Evolutionary conservation across 1,284 basidiomycete genomes (phyloP), one percentile per base, ranked within the genome.

Genomic region (Ganoderma boninense): DNA sequence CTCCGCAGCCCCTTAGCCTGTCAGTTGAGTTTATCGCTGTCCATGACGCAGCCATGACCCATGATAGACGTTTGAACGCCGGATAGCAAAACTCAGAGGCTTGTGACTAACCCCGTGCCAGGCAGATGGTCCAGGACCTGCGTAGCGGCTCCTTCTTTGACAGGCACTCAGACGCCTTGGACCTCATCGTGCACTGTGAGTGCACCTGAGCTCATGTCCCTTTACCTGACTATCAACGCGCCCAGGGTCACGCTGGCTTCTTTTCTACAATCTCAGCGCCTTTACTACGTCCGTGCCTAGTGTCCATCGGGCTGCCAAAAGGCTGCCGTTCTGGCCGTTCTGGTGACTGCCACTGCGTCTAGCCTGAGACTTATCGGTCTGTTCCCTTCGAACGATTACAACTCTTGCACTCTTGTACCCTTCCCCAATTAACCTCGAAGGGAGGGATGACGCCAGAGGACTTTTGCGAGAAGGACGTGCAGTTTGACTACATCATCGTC

Each of bases 401-500:
- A 38, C 38, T 8, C 38, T 38, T 38, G 38, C 38, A 10, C 38
- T 10, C 38, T 7, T 38, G 38, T 38, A 10, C 38, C 38, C 10
- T 35, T 16, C 11, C 18, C 35, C 20, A 16, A 57, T 57, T 18
- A 2, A 7, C 56, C 35, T n/a, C 42, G 14, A 32, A 2, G 6
- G 3, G 6, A 38, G 3, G 38, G 8, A 69, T 64, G 40, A 64
- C 66, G 13, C 26, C 77, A 18, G 71, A 76, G 20, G 46, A 73
- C 20, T 74, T 79, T 62, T 52, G 72, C 3, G 68, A 68, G 52
- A 67, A 72, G 18, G 32, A 8, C 32, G 3, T 35, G 32, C 64
- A 60, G 26, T 79, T 79, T 62, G 77, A 79, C 72, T 79, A 78
- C 56, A 64, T 79, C 42, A 70, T 79, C 20, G 72, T 77, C 44